A percentile compares a stretch with the other conserved stretches of the same genome.
Conservation (phyloP, 805 yeast genomes). For the Alloascoidea hylecoeti region DNA sequence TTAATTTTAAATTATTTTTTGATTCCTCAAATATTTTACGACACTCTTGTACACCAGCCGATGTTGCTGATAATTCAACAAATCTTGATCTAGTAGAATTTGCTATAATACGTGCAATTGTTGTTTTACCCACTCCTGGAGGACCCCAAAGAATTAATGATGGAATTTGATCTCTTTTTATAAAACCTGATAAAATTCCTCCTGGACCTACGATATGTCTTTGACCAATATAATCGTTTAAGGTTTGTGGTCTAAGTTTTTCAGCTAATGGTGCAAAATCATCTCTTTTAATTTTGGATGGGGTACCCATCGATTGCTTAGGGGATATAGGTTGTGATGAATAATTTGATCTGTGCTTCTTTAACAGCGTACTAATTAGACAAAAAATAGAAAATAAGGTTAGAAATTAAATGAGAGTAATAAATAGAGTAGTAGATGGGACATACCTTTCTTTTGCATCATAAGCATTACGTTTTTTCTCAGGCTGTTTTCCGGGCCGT, state of each 20-base stretch:
- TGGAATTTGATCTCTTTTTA: conserved; percentile 55
- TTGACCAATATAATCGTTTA: conserved; percentile 78
- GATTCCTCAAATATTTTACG: conserved; percentile 44
- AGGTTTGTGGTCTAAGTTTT: conserved; percentile 57
- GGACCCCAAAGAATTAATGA: conserved; percentile 92
- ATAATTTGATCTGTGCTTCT: conserved; percentile 6
- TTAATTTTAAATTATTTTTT: conserved; percentile 25
- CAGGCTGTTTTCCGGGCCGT: no score
- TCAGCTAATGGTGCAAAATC: conserved; percentile 50
- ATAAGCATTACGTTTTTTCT: not conserved
- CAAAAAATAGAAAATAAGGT: not conserved
- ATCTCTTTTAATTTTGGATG: not conserved
- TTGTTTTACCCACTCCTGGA: conserved; percentile 65
- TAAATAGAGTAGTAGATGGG: conserved; percentile 2
- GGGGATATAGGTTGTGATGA: conserved; percentile 10
- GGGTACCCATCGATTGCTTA: conserved; percentile 8
- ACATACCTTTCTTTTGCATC: conserved; percentile 1
- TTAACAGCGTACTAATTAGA: not conserved
- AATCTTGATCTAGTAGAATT: conserved; percentile 37
- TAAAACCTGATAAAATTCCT: conserved; percentile 55
- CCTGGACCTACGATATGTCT: conserved; percentile 49
- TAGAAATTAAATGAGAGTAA: not conserved
- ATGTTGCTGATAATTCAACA: conserved; percentile 78
- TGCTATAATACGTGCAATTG: conserved; percentile 34
- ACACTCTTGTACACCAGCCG: conserved; percentile 52